Percentiles rank a stretch among this genome's conserved stretches.
Conservation (phyloP, 331 rosid genomes). For the Quercus phellos region DNA sequence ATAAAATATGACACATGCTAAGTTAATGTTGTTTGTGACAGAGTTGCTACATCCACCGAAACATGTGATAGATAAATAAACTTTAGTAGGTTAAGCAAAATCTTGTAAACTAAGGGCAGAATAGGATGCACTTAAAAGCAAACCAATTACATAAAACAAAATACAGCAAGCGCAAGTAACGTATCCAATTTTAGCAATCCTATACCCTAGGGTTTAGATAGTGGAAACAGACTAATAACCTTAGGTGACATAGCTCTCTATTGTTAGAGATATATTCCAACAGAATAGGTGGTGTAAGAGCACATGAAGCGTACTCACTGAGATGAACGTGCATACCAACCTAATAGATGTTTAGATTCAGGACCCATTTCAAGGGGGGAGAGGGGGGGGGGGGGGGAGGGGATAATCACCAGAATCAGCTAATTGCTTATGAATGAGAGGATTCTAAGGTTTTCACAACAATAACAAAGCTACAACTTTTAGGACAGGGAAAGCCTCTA, state of each 20-base stretch:
- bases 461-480: not conserved
- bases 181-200: not conserved
- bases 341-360: not conserved
- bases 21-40: not conserved
- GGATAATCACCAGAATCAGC: not conserved
- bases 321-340: not conserved
- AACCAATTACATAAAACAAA: not conserved
- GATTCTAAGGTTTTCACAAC: not conserved
- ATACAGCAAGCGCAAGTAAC: not conserved
- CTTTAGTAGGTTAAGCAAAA: not conserved
- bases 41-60: not conserved
- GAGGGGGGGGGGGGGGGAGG: too few relatives aligned
- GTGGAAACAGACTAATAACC: not conserved
- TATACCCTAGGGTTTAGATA: not conserved
- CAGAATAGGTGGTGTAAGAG: not conserved
- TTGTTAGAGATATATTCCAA: not conserved
- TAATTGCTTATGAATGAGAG: not conserved
- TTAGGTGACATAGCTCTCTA: not conserved
- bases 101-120: not conserved
- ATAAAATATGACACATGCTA: conserved; percentile 11
- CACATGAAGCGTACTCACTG: not conserved
- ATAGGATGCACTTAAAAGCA: not conserved
- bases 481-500: not conserved
- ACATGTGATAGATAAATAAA: not conserved
- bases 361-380: not conserved